Evolutionary conservation across 192 early-diverging fungal species (phyloP), one percentile per base, ranked within the genome.

Genomic region (Dimargaris cristalligena): DNA sequence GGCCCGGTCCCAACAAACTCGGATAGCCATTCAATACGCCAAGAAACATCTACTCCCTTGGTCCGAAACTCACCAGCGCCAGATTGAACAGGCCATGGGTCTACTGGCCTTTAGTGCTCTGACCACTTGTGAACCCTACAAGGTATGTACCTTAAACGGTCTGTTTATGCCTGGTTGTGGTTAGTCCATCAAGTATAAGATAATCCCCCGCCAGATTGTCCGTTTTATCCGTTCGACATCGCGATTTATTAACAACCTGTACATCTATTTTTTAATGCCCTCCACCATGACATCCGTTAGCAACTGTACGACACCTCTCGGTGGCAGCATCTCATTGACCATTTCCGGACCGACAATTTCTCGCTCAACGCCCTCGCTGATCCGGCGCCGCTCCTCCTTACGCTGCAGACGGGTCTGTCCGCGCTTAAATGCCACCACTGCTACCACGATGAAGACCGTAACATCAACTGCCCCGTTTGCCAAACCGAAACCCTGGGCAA

Each of bases 391-490:
- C 71, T 99, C n/a, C 77, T 78, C 34, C 79, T 93, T 38, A 84
- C 88, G 1, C 75, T 99, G 34, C 92, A 99, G 60, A 89, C 93
- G n/a, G 97, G 97, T 11, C 73, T 99, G 20, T 83, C 92, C 11
- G 93, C 93, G 4, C 75, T 99, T 45, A 96, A 97, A 65, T 94
- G 92, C 0, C 80, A 82, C 13, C 75, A 83, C 55, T 97, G 94
- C 66, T 79, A 79, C 60, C 76, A 90, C 51, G 62, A 69, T 0
- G 80, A 83, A 0, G 80, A 93, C 65, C 73, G 76, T 41, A 94
- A 90, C 67, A 74, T 92, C 55, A 92, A 99, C 71, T 99, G 97
- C 67, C 97, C 97, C 0, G 87, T 96, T 25, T 99, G 97, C 62
- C 81, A 84, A 54, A 74, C 65, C 1, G 79, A 89, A 11, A 92